Evolutionary conservation across 2,329 filamentous ascomycete species (phyloP).

Genomic region (Fusarium redolens): DNA sequence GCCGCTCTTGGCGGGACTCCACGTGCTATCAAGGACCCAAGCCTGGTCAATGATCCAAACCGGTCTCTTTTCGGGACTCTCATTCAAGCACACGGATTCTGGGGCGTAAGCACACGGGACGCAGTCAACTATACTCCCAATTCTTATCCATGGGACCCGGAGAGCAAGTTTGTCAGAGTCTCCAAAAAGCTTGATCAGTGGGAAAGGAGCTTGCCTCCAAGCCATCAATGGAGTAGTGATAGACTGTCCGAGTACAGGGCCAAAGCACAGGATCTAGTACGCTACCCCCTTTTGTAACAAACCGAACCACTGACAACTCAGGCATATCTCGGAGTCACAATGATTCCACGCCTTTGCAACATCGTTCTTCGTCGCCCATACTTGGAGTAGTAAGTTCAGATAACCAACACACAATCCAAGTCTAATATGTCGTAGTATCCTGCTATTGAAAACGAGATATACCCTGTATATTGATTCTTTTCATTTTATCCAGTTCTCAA

Average conservation of each 20-base stretch:
- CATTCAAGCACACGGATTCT: constrained; percentile 66
- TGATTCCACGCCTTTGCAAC: constrained; percentile 66
- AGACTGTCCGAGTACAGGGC: constrained; percentile 59
- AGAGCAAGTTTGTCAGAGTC: constrained; percentile 61
- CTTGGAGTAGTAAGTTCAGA: constrained; percentile 58
- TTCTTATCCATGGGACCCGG: constrained; percentile 58
- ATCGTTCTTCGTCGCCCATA: constrained; percentile 68
- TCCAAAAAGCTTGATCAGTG: constrained; percentile 58
- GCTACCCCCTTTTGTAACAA: constrained; percentile 13
- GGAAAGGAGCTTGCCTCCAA: constrained; percentile 60
- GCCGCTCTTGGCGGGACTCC: constrained; percentile 66
- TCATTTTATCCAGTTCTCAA: constrained; percentile 57
- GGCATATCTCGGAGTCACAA: constrained; percentile 67
- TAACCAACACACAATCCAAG: not conserved
- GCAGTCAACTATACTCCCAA: constrained; percentile 59
- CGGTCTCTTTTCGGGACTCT: constrained; percentile 66
- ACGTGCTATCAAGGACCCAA: constrained; percentile 59
- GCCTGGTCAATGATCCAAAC: constrained; percentile 55
- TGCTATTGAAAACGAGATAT: not conserved
- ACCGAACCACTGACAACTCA: constrained; percentile 40
- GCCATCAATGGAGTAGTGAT: constrained; percentile 59
- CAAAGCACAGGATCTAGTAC: constrained; percentile 62
- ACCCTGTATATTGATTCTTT: constrained; percentile 11
- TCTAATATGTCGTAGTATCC: constrained; percentile 44
- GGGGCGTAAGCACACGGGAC: constrained; percentile 63